Conservation (phyloP, 176 grass and related monocot species). For the Rhynchospora breviuscula region DNA sequence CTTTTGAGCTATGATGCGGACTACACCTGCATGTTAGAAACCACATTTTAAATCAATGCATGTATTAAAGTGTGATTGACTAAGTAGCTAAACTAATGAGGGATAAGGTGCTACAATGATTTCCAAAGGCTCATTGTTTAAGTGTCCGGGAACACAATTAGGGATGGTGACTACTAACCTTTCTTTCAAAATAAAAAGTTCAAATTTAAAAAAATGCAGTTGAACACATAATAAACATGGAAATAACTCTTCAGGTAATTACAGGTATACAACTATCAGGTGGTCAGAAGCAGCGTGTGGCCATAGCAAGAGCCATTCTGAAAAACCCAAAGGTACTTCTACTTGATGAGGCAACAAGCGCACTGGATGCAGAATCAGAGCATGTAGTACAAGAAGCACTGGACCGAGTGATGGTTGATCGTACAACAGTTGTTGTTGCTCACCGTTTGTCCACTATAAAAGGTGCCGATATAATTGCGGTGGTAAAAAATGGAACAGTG, state of each 20-base stretch:
- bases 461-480: constrained; percentile 45
- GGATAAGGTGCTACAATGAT: no score
- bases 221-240: no score
- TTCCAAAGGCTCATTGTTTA: no score
- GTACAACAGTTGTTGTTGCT: constrained; percentile 54
- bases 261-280: constrained; percentile 58
- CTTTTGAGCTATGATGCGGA: no score
- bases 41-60: no score
- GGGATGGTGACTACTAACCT: no score
- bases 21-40: no score
- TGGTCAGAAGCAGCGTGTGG: constrained; percentile 74
- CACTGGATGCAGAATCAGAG: constrained; percentile 68
- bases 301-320: constrained; percentile 64
- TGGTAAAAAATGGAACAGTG: constrained; percentile 48
- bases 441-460: constrained; percentile 57
- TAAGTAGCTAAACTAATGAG: no score
- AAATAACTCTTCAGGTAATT: neutral
- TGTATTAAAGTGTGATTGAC: no score
- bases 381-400: constrained; percentile 64
- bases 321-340: constrained; percentile 70
- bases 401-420: constrained; percentile 45
- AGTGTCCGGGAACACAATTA: no score
- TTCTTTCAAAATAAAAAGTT: no score
- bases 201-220: neutral
- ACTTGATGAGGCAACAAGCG: constrained; percentile 77